A percentile compares a stretch with the other conserved stretches of the same genome.
phyloP scores from a whole-genome alignment of 2,329 filamentous ascomycete genomes.

The Fusarium anguioides region DNA sequence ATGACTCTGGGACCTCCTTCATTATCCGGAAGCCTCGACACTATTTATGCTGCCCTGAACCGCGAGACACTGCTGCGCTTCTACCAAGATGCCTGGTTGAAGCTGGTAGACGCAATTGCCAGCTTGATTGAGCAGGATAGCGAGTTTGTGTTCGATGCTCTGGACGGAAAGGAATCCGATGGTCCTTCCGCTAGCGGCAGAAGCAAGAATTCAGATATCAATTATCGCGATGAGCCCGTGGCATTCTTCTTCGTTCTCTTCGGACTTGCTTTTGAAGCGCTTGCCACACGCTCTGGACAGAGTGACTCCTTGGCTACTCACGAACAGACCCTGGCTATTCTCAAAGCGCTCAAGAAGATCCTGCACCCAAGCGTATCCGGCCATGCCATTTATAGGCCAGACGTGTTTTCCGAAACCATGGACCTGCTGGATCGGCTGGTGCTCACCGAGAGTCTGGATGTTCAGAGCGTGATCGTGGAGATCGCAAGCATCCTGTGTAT shows the following conservation, averaged over 20 bases:
- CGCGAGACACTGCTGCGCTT: conserved; percentile 93
- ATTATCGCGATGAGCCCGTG: conserved; percentile 96
- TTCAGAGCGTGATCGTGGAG: conserved; percentile 92
- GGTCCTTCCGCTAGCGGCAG: conserved; percentile 61
- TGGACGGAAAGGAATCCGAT: conserved; percentile 82
- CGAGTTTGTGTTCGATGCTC: conserved; percentile 94
- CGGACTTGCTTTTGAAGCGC: conserved; percentile 93
- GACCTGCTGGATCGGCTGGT: conserved; percentile 93
- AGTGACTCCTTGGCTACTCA: conserved; percentile 69
- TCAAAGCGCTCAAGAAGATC: conserved; percentile 94
- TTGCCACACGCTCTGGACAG: conserved; percentile 78
- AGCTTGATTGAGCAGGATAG: conserved; percentile 98
- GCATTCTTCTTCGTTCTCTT: conserved; percentile 99
- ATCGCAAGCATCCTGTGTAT: conserved; percentile 92
- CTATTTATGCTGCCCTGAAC: conserved; percentile 94
- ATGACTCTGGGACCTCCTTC: conserved; percentile 86
- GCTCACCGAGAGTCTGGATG: conserved; percentile 87
- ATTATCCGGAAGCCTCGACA: conserved; percentile 86
- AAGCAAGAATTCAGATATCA: conserved; percentile 81
- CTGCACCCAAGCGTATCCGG: conserved; percentile 93
- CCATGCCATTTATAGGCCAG: conserved; percentile 94
- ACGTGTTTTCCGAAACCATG: conserved; percentile 97
- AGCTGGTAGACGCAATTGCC: conserved; percentile 95
- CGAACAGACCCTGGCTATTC: conserved; percentile 86
- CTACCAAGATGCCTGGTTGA: conserved; percentile 97